Evolutionary conservation across 2,329 filamentous ascomycete genomes (phyloP), one percentile per base, ranked within the genome.

Genomic region (Botrytis sinoallii): DNA sequence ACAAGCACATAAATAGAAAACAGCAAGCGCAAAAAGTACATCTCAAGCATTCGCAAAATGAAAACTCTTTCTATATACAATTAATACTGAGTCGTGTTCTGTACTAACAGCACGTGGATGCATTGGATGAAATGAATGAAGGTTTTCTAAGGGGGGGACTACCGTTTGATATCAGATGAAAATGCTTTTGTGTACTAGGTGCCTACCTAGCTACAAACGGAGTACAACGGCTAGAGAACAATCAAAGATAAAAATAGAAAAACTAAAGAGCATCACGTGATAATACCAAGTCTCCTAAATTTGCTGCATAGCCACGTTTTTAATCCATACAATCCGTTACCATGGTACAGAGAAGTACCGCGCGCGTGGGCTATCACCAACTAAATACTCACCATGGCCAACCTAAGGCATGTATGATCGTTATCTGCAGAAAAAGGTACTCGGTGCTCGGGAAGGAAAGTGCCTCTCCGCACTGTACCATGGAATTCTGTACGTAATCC

Each of bases 141-240:
- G 32, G 20, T 29, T 40, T 68, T 55, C 25, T 16, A 52, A 25
- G 48, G 44, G 44, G 48, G 65, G 25, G 35, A 22, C 46, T 68
- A 40, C 65, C 46, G 65, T 68, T 68, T 42, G 65, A 68, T 40
- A 57, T 68, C 35, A 40, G 25, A 42, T 55, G 46, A 38, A 68
- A 68, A 57, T 68, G 48, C 46, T 42, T 57, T 35, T 12, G 18
- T 16, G 2, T 61, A 61, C 29, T 18, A 18, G 29, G 32, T n/a
- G 25, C 29, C 25, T 55, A n/a, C 29, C 25, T 55, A 55, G 48
- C 48, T n/a, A 55, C 25, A 55, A n/a, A 16, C 4, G 48, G 48
- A 55, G 29, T 14, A n/a, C 60, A 63, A 63, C 60, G 32, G 20
- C 20, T 20, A 22, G 35, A 25, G 32, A 25, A 46, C 5, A 46